A percentile compares a stretch with the other conserved stretches of the same genome.
phyloP scores from a whole-genome alignment of 1,284 basidiomycete genomes.

The Microstroma glucosiphilum region DNA sequence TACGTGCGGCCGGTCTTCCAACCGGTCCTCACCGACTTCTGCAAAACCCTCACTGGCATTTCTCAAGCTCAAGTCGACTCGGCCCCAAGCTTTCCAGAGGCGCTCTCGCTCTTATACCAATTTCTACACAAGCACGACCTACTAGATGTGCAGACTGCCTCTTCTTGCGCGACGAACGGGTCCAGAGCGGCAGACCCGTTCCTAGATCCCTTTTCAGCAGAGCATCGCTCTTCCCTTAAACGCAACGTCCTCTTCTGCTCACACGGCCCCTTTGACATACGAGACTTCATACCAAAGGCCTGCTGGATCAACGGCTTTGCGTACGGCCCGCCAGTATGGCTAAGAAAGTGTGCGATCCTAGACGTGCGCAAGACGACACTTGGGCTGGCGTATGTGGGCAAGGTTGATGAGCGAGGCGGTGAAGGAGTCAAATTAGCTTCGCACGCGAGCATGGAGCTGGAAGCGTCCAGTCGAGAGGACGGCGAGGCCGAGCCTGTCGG shows the following conservation, averaged over 20 bases:
- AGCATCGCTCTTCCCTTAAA: conserved; percentile 5
- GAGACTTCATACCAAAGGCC: conserved; percentile 69
- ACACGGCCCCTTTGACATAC: conserved; percentile 61
- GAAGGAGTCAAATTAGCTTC: not conserved
- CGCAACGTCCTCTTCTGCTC: conserved; percentile 54
- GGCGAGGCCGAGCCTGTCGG: too few species aligned
- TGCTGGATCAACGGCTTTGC: conserved; percentile 63
- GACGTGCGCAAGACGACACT: conserved; percentile 47
- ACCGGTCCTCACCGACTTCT: conserved; percentile 74
- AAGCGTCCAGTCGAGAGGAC: not conserved
- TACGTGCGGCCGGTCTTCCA: conserved; percentile 83
- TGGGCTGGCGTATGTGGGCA: conserved; percentile 14
- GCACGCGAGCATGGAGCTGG: not conserved
- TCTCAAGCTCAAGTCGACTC: conserved; percentile 70
- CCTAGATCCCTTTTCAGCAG: too few species aligned
- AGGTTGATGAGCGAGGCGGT: conserved; percentile 6
- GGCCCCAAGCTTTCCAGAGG: conserved; percentile 69
- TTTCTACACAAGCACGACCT: conserved; percentile 61
- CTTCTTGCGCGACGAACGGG: conserved; percentile 14
- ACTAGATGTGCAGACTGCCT: conserved; percentile 30
- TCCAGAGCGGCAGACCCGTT: not conserved
- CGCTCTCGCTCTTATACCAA: conserved; percentile 59
- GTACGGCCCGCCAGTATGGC: conserved; percentile 23
- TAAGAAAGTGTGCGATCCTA: conserved; percentile 33
- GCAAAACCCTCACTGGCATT: conserved; percentile 80